These are phyloP conservation scores for Cyclospora cayetanensis DNA, from an alignment of 169 alveolate species.

Conservation along the genomic window DNA sequence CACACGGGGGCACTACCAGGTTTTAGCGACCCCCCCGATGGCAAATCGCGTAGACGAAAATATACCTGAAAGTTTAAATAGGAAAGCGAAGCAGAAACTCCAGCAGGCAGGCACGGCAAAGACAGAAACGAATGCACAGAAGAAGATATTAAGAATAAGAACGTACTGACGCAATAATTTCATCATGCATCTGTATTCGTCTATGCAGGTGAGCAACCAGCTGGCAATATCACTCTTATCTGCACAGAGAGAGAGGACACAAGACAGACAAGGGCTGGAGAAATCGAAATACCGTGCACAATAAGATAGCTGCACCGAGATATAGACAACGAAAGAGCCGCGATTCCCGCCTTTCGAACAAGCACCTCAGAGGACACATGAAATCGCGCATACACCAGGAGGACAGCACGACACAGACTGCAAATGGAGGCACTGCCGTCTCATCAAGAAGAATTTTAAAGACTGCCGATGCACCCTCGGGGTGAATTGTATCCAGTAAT, in stretches of 20 bases:
- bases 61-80: background rate
- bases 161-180: slow-evolving; percentile 44
- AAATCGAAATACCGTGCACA: background rate
- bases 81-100: background rate
- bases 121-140: background rate
- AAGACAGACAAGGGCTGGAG: background rate
- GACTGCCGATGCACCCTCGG: background rate
- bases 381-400: background rate
- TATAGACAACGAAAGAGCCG: background rate
- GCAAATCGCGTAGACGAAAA: background rate
- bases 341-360: background rate
- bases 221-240: background rate
- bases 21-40: background rate
- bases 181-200: slow-evolving; percentile 37
- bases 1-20: background rate
- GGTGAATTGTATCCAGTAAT: background rate
- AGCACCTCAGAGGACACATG: background rate
- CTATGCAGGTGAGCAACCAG: slow-evolving; percentile 12
- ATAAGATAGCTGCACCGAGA: background rate
- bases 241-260: background rate
- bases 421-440: background rate
- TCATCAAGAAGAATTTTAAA: background rate
- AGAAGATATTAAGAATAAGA: background rate
- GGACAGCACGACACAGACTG: background rate
- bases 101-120: background rate